Conservation (phyloP, 2,329 filamentous ascomycete species). For the Coleophoma cylindrospora region DNA sequence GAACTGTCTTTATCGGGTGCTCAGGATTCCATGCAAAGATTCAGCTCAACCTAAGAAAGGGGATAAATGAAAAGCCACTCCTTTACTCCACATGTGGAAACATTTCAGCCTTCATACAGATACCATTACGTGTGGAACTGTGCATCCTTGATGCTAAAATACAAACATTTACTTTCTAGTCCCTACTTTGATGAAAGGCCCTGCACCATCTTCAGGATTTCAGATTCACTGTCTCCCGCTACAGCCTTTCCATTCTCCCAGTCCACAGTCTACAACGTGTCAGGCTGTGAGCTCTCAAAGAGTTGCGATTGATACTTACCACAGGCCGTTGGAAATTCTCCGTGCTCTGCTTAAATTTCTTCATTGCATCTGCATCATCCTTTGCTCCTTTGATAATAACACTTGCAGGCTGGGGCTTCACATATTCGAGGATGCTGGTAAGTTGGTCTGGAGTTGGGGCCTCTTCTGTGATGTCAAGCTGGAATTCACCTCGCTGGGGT, state of each 20-base stretch:
- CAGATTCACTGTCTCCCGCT: constrained; percentile 75
- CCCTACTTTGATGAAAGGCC: constrained; percentile 34
- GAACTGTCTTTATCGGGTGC: background rate
- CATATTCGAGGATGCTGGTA: constrained; percentile 77
- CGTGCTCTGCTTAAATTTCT: constrained; percentile 66
- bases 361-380: constrained; percentile 72
- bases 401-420: constrained; percentile 55
- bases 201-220: constrained; percentile 78
- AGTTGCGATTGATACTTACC: constrained; percentile 45
- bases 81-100: background rate
- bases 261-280: constrained; percentile 59
- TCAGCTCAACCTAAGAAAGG: background rate
- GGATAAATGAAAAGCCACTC: background rate
- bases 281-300: constrained; percentile 17
- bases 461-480: constrained; percentile 78
- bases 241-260: constrained; percentile 88
- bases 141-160: constrained; percentile 1
- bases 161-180: background rate
- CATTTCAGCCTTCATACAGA: background rate
- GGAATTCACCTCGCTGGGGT: constrained; percentile 59
- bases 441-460: constrained; percentile 79
- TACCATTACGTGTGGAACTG: background rate
- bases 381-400: constrained; percentile 72
- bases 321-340: constrained; percentile 71
- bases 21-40: background rate